These are phyloP conservation scores for Saturnispora silvae DNA, from an alignment of 805 yeast genomes.

Conservation along the genomic window DNA sequence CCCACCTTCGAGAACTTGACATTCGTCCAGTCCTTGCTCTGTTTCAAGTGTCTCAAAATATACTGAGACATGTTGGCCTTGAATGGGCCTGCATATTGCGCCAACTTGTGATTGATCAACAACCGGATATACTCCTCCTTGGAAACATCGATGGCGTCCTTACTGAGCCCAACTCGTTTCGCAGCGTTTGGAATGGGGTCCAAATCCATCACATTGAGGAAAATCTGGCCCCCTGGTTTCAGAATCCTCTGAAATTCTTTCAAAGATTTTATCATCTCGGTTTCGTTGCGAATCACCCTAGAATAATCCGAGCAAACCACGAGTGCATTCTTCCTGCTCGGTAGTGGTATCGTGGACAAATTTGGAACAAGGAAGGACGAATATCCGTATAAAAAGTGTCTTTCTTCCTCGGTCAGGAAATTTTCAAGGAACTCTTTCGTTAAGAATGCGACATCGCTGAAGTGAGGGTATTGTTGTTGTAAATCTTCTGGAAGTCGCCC, in stretches of 20 bases:
- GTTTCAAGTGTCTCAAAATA: conserved; percentile 16
- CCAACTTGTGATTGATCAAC: conserved; percentile 4
- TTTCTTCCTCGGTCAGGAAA: conserved; percentile 18
- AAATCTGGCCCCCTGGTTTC: conserved; percentile 23
- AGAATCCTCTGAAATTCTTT: conserved; percentile 23
- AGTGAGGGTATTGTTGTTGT: conserved; percentile 16
- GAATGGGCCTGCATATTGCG: conserved; percentile 9
- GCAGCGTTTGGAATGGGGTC: conserved; percentile 7
- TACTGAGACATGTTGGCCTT: conserved; percentile 13
- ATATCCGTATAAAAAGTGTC: conserved; percentile 19
- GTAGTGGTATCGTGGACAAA: conserved; percentile 20
- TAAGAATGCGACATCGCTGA: conserved; percentile 14
- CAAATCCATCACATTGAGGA: conserved; percentile 23
- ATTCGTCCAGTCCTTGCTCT: conserved; percentile 18
- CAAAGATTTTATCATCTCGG: conserved; percentile 15
- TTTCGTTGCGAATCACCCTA: conserved; percentile 12
- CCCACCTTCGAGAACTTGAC: conserved; percentile 19
- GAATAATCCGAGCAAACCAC: conserved; percentile 22
- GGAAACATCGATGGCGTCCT: conserved; percentile 2
- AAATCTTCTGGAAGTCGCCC: conserved; percentile 17
- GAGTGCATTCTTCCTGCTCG: conserved; percentile 20
- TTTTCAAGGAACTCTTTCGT: conserved; percentile 14
- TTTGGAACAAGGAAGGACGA: conserved; percentile 25
- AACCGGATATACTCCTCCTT: conserved; percentile 5
- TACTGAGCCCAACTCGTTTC: conserved; percentile 2